Evolutionary conservation across 2,329 filamentous ascomycete genomes (phyloP).

Genomic region (Nemania sp.): DNA sequence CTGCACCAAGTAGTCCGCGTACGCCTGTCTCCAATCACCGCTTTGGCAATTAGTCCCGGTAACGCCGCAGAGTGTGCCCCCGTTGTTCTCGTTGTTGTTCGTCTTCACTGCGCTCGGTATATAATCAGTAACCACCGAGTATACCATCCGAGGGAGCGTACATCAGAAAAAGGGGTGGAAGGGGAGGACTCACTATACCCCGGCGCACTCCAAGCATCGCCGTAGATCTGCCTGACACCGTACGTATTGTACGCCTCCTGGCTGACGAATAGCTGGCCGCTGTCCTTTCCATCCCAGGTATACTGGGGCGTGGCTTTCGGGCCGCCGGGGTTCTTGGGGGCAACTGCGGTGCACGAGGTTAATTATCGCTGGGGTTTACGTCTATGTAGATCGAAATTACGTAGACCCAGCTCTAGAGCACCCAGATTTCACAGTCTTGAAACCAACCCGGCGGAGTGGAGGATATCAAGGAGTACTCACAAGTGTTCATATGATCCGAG

Average conservation of each 20-base stretch:
- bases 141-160: background rate
- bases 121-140: background rate
- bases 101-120: constrained; percentile 42
- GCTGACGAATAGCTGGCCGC: constrained; percentile 51
- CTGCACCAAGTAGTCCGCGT: constrained; percentile 48
- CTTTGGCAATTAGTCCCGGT: constrained; percentile 32
- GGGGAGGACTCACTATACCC: constrained; percentile 28
- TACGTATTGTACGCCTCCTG: constrained; percentile 46
- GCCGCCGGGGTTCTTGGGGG: constrained; percentile 44
- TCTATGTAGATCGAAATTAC: background rate
- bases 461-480: background rate
- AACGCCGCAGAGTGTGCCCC: constrained; percentile 44
- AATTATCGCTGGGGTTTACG: background rate
- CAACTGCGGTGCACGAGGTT: constrained; percentile 28
- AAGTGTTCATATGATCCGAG: constrained; percentile 43
- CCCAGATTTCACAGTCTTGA: background rate
- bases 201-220: constrained; percentile 47
- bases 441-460: background rate
- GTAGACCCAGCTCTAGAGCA: background rate
- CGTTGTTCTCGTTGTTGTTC: constrained; percentile 42
- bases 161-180: background rate
- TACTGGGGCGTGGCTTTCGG: constrained; percentile 43
- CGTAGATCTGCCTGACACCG: constrained; percentile 41
- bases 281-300: constrained; percentile 47
- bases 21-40: constrained; percentile 47